Conservation (phyloP, 2,329 filamentous ascomycete species). For the Bretziella fagacearum region DNA sequence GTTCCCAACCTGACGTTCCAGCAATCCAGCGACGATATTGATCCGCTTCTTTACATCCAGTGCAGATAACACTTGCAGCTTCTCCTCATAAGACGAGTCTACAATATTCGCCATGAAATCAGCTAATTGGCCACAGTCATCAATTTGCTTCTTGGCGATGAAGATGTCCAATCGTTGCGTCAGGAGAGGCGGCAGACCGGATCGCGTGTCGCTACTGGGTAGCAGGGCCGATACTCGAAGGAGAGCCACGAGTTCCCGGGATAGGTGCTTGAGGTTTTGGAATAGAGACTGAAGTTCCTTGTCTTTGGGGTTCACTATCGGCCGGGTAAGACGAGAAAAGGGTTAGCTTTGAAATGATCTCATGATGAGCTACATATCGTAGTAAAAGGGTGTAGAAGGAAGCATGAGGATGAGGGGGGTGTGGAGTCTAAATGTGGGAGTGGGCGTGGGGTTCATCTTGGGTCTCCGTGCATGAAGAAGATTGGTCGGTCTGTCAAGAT, state of each 20-base stretch:
- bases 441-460: background rate
- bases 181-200: slow-evolving; percentile 63
- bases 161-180: slow-evolving; percentile 74
- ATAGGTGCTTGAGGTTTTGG: slow-evolving; percentile 63
- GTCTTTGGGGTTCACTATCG: slow-evolving; percentile 25
- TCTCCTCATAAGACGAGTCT: slow-evolving; percentile 77
- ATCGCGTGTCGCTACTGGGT: slow-evolving; percentile 45
- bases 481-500: background rate
- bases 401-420: background rate
- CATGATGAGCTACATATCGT: slow-evolving; percentile 1
- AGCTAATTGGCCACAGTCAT: slow-evolving; percentile 69
- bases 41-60: slow-evolving; percentile 63
- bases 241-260: slow-evolving; percentile 70
- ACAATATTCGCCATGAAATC: slow-evolving; percentile 96
- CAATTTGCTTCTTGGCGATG: slow-evolving; percentile 64
- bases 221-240: slow-evolving; percentile 74
- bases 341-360: slow-evolving; percentile 9
- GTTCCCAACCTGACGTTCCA: slow-evolving; percentile 63
- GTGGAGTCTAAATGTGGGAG: background rate
- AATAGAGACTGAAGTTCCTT: slow-evolving; percentile 55
- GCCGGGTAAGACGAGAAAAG: slow-evolving; percentile 1
- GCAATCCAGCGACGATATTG: slow-evolving; percentile 63
- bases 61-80: slow-evolving; percentile 69
- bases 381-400: slow-evolving; percentile 1
- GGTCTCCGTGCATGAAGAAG: background rate